Evolutionary conservation across 2,329 filamentous ascomycete species (phyloP).

Genomic region (Claviceps cyperi): DNA sequence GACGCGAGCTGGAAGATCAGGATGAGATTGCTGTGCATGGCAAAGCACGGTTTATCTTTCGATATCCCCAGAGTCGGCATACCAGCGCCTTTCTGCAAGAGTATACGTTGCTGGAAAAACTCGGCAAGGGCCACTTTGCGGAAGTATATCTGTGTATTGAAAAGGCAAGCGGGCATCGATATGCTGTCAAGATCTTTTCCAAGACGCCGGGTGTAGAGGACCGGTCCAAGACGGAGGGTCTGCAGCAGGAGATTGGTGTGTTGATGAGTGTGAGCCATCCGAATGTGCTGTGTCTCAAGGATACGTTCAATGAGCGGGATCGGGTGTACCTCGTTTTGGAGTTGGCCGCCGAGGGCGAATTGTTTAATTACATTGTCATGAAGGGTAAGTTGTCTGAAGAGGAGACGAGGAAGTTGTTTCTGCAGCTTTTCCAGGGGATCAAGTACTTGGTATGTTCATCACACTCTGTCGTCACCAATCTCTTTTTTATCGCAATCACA

Average conservation of each 20-base stretch:
- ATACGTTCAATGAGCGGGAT: constrained; percentile 84
- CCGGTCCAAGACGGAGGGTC: constrained; percentile 64
- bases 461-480: too few species aligned
- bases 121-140: constrained; percentile 91
- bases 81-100: constrained; percentile 73
- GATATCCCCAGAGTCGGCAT: constrained; percentile 64
- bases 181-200: constrained; percentile 89
- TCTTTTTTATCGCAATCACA: neutral
- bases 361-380: constrained; percentile 90
- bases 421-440: constrained; percentile 81
- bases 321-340: constrained; percentile 87
- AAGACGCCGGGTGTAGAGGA: constrained; percentile 73
- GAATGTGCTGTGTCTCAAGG: constrained; percentile 82
- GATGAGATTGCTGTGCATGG: constrained; percentile 84
- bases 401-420: constrained; percentile 75
- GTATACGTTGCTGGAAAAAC: constrained; percentile 68
- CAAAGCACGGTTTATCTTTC: constrained; percentile 77
- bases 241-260: constrained; percentile 93
- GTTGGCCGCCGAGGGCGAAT: constrained; percentile 78
- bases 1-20: constrained; percentile 72
- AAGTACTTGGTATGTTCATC: constrained; percentile 69
- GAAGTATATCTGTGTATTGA: constrained; percentile 87
- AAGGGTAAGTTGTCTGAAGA: constrained; percentile 76
- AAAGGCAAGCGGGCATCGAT: constrained; percentile 65
- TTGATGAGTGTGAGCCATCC: constrained; percentile 95